Evolutionary conservation across 805 yeast species (phyloP), one percentile per base, ranked within the genome.

Genomic region (Pichia heedii): DNA sequence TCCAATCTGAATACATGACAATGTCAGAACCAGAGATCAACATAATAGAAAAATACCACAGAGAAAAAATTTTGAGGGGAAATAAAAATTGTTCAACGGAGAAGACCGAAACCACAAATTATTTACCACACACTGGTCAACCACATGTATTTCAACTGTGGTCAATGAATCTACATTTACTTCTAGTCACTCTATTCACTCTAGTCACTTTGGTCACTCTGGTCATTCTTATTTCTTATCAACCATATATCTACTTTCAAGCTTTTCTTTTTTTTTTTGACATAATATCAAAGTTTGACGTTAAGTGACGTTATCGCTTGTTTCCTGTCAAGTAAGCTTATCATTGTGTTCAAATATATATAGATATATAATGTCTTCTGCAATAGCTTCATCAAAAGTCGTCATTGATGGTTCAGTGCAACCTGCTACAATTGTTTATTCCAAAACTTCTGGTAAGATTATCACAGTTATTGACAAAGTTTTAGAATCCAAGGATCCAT

Each of bases 371-470:
- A 77, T 78, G 82, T 73, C 79, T 13, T 67, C 72, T 51, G 88
- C 90, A 3, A 62, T 84, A 22, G 65, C 83, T 0, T 83, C 90
- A 1, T 61, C 65, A 10, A 67, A 67, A 16, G 88, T 81, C 16
- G 72, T 82, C 26, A 50, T 79, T 15, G 70, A 67, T 16, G 74
- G 65, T 33, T 44, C 54, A 35, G 51, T 76, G 1, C 54, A 53
- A 2, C 76, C 84, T 1, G 89, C 88, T 26, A 81, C 90, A 7
- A 62, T 84, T 20, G 68, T 84, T 26, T 84, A 70, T 57, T 78
- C 85, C 1, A 51, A 67, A 1, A 65, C 61, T 22, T 64, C 75
- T 1, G 84, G 85, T 3, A 78, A 74, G 53, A 80, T 86, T 45
- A 59, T 80, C 13, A 69, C 72, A 36, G 69, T 84, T n/a, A 49